Evolutionary conservation across 164 flowering plant species (phyloP).

Genomic region (Magnolia kwangsiensis): DNA sequence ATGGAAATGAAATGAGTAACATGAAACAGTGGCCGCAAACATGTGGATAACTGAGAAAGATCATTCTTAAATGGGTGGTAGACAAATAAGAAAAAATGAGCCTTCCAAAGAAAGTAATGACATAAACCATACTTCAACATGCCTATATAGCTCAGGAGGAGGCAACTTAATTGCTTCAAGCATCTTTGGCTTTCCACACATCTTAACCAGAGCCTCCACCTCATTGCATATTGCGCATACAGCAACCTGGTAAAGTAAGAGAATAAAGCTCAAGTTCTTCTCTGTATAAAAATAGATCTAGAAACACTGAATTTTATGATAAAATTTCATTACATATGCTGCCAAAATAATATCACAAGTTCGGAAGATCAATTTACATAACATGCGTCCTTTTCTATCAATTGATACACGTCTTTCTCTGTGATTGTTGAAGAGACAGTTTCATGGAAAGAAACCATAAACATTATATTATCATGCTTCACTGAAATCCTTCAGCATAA

Average conservation of each 20-base stretch:
- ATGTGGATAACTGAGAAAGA: not conserved
- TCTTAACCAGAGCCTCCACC: slow-evolving; percentile 66
- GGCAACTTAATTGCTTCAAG: slow-evolving; percentile 89
- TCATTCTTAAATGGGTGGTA: not conserved
- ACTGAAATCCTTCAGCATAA: too few relatives aligned
- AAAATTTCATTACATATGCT: not conserved
- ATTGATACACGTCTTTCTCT: not conserved
- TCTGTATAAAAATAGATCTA: not conserved
- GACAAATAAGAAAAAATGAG: not conserved
- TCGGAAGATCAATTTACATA: not conserved
- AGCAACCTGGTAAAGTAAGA: slow-evolving; percentile 52
- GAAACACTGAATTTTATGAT: not conserved
- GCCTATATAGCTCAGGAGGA: slow-evolving; percentile 85
- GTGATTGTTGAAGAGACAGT: not conserved
- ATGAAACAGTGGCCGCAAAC: not conserved
- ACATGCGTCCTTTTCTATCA: not conserved
- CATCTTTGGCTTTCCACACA: slow-evolving; percentile 92
- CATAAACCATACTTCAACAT: slow-evolving; percentile 70
- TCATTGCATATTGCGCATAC: slow-evolving; percentile 75
- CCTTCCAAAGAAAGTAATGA: slow-evolving; percentile 4
- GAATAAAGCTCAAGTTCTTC: not conserved
- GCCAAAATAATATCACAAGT: not conserved
- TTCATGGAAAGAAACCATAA: not conserved
- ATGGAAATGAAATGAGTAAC: not conserved
- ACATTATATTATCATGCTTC: not conserved